Base-by-base conservation (phyloP, 257 asterid species). In the Datura wrightii region DNA sequence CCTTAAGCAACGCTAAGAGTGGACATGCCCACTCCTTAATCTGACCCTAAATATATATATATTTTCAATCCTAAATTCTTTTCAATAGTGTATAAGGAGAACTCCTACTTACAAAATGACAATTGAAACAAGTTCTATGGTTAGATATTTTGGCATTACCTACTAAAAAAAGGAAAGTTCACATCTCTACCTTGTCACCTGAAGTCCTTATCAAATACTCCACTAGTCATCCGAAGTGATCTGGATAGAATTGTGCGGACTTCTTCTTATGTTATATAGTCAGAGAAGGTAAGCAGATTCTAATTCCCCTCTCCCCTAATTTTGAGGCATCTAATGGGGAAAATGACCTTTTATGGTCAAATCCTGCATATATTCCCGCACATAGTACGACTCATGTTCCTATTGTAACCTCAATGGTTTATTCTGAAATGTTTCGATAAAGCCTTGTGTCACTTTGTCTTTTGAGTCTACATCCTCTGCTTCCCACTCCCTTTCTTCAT, bases 231-330 rank as follows among this genome's bases (percentile, higher is more conserved):
- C 54, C 15, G 6, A 69, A 16, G 54, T 69, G 53, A 69, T 69
- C 79, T 69, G 16, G 79, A 69, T 41, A 69, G 53, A 69, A 41
- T 39, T 69, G 53, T 69, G 8, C 16, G 52, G 46, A 65, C 10
- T 39, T 67, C 62, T 56, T 56, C 31, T 67, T 69, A 41, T 42
- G 31, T 41, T 69, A 15, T 39, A 53, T 41, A 41, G 34, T 69
- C 53, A 39, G 24, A 15, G 79, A 69, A 69, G 52, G 78, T 67
- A 16, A 41, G 79, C 19, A 69, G 15, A 67, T 69, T 69, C 34
- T 39, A 69, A 41, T 69, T 69, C 54, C 79, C 79, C 53, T 41
- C 15, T 67, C 53, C 59, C 54, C 53, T 69, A 69, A 69, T 66
- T 18, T 41, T 69, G 53, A 41, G 53, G 53, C 53, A 16, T 6